Percentiles rank a stretch among this genome's conserved stretches.
These are phyloP conservation scores for Draba incana DNA, from an alignment of 345 rosid species.

Conservation along the genomic window DNA sequence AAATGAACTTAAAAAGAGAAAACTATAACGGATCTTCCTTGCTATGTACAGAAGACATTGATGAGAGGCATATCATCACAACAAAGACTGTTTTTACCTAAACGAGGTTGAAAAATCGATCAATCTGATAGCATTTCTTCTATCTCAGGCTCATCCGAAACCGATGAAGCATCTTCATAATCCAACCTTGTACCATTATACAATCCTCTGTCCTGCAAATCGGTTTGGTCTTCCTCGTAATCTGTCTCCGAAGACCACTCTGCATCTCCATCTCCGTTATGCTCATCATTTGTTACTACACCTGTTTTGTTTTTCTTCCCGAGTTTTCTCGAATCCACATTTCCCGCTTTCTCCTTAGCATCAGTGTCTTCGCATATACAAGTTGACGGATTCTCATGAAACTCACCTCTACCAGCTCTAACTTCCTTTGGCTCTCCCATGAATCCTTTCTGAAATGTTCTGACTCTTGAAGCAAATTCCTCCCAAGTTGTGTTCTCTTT, in stretches of 20 bases:
- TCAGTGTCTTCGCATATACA: constrained; percentile 81
- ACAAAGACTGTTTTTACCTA: not conserved
- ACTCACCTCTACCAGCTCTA: constrained; percentile 94
- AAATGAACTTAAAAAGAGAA: constrained; percentile 14
- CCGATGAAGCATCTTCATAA: constrained; percentile 49
- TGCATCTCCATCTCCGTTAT: constrained; percentile 54
- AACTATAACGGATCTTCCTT: not conserved
- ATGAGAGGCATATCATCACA: constrained; percentile 27
- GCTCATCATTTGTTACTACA: constrained; percentile 37
- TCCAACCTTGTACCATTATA: constrained; percentile 59
- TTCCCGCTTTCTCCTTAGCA: constrained; percentile 48
- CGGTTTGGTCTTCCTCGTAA: constrained; percentile 61
- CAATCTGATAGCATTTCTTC: constrained; percentile 87
- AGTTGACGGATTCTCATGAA: constrained; percentile 91
- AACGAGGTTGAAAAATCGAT: constrained; percentile 3
- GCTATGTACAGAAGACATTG: constrained; percentile 38
- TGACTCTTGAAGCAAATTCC: constrained; percentile 74
- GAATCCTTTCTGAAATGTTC: constrained; percentile 80
- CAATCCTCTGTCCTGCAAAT: constrained; percentile 46
- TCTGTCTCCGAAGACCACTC: constrained; percentile 64
- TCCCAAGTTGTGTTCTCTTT: constrained; percentile 83
- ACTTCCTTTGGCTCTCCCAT: constrained; percentile 98
- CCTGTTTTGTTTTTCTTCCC: constrained; percentile 49
- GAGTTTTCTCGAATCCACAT: constrained; percentile 47
- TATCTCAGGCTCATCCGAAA: constrained; percentile 76